phyloP scores from a whole-genome alignment of 2,329 filamentous ascomycete species.

The Colletotrichum magnum region DNA sequence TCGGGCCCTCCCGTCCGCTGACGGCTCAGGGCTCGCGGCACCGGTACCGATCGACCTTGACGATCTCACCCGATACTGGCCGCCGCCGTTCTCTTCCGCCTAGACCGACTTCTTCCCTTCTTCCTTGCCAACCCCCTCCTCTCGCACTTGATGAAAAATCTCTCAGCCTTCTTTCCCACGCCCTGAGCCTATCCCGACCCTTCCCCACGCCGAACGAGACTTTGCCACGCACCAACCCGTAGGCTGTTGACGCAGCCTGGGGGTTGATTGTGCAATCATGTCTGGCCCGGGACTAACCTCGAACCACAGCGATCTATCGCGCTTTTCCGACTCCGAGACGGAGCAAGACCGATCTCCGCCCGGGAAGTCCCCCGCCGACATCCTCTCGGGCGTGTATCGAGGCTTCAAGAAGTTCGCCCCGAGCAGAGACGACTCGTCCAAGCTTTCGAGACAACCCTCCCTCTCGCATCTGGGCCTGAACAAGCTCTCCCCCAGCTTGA shows the following conservation, averaged over 20 bases:
- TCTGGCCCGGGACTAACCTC: conserved; percentile 51
- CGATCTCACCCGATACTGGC: not conserved
- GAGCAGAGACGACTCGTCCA: conserved; percentile 58
- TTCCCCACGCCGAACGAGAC: not conserved
- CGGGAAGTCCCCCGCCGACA: conserved; percentile 59
- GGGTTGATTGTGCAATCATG: conserved; percentile 34
- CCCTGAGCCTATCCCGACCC: not conserved
- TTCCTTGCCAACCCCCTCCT: not conserved
- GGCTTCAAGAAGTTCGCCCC: conserved; percentile 64
- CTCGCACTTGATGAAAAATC: conserved; percentile 31
- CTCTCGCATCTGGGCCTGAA: conserved; percentile 53
- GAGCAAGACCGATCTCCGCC: conserved; percentile 50
- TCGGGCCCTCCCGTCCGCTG: not conserved
- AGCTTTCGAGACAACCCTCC: conserved; percentile 61
- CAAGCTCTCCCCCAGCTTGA: conserved; percentile 47
- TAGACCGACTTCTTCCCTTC: not conserved
- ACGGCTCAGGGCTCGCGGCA: not conserved
- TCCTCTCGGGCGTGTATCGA: conserved; percentile 67
- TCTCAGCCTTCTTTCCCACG: conserved; percentile 2
- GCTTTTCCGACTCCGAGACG: conserved; percentile 60
- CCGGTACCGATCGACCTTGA: too few relatives aligned
- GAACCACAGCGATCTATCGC: conserved; percentile 52
- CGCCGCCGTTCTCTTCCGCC: not conserved
- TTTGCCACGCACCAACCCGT: conserved; percentile 8
- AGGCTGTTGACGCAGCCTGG: conserved; percentile 27